Evolutionary conservation across 1,284 basidiomycete genomes (phyloP), one percentile per base, ranked within the genome.

Genomic region (Cutaneotrichosporon spelunceum): DNA sequence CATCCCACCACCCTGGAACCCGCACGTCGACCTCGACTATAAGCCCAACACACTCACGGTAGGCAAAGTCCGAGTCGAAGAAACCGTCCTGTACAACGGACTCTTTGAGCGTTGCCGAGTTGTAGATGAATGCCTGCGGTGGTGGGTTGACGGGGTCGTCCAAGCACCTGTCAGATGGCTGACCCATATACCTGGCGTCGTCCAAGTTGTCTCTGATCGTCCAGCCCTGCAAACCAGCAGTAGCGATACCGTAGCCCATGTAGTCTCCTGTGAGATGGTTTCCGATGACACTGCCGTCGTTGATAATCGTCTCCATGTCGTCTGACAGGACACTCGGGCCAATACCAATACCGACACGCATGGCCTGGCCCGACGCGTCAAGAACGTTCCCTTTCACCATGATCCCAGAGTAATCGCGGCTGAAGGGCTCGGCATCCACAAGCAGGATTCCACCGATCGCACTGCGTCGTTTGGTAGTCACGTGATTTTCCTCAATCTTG

Each of bases 291-390:
- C 59, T 66, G 4, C 78, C 78, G 33, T 75, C 77, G 10, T 50
- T 68, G 19, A 80, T 67, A 26, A 76, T 62, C 0, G 76, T 78
- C 44, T 78, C 74, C n/a, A 73, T 75, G 64, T 79, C 77, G 63
- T 78, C 79, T 26, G 76, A 78, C 72, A 79, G 79, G 5, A 79
- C 74, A 45, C 78, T 71, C 7, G 77, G 65, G 2, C 81, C 81
- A 29, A 81, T 64, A 10, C 80, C 81, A 56, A 82, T 79, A 8
- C 79, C 81, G n/a, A 82, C 74, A 30, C 81, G 75, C 63, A 82
- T 80, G 33, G 78, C 70, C 1, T 69, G 56, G 7, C 57, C 61
- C 0, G 71, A 70, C 1, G 78, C 78, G 45, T 78, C 73, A 33
- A 80, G 71, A 19, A 72, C 74, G 69, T 82, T 82, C 60, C 68